A percentile compares a stretch with the other conserved stretches of the same genome.
Evolutionary conservation across 2,329 filamentous ascomycete genomes (phyloP).

Genomic region (Rutstroemia sp.): DNA sequence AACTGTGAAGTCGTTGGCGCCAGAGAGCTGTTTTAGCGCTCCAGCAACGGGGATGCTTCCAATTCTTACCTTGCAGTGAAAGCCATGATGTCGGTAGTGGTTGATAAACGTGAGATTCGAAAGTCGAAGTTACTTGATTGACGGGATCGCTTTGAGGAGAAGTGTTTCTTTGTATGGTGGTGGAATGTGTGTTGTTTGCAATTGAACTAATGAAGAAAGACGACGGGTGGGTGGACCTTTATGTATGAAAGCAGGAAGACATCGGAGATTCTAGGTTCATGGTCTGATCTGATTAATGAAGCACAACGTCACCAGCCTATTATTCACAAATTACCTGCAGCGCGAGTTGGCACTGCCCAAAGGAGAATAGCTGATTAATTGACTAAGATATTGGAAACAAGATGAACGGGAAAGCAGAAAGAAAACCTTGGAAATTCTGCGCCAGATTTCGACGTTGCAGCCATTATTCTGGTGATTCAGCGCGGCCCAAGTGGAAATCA

Average conservation of each 20-base stretch:
- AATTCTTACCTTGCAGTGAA: constrained; percentile 48
- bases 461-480: no score
- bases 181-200: background rate
- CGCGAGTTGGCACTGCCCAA: background rate
- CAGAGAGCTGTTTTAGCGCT: background rate
- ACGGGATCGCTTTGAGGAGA: background rate
- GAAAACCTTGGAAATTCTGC: no score
- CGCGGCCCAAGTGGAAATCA: no score
- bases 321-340: background rate
- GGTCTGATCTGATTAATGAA: background rate
- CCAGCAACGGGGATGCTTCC: background rate
- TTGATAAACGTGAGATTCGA: background rate
- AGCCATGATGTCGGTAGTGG: constrained; percentile 36
- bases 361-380: background rate
- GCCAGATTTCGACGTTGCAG: no score
- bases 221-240: background rate
- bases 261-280: background rate
- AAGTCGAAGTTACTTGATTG: constrained; percentile 1
- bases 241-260: background rate
- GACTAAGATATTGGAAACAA: background rate
- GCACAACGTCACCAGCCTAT: background rate
- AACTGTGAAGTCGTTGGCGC: background rate
- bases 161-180: constrained; percentile 2
- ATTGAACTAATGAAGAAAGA: background rate
- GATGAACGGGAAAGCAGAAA: no score